Evolutionary conservation across 2,329 filamentous ascomycete species (phyloP).

Genomic region (Pezicula rhizophila): DNA sequence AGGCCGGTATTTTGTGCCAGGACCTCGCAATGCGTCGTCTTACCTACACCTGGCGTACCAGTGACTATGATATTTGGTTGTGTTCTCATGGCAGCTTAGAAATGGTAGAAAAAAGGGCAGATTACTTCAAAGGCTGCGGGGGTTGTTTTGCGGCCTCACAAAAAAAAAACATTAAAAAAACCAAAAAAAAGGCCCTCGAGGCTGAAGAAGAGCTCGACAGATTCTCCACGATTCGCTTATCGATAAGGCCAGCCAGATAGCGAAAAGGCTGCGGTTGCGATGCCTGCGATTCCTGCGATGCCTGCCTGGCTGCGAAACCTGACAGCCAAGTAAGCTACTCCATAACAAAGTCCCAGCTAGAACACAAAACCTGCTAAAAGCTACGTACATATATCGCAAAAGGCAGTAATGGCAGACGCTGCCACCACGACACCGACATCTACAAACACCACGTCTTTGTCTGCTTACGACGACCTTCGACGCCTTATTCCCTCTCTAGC

Average conservation of each 20-base stretch:
- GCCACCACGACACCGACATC: too few relatives aligned
- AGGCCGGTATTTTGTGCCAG: conserved; percentile 71
- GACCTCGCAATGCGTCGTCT: conserved; percentile 84
- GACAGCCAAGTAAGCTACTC: too few relatives aligned
- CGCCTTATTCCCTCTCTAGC: neutral
- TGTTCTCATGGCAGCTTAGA: conserved; percentile 32
- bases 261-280: too few relatives aligned
- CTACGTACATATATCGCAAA: neutral
- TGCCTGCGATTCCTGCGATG: too few relatives aligned
- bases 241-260: conserved; percentile 5
- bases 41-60: conserved; percentile 91
- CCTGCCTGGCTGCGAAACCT: too few relatives aligned
- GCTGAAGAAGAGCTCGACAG: neutral
- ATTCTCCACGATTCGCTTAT: neutral
- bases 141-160: neutral
- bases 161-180: too few relatives aligned
- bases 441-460: too few relatives aligned
- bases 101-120: neutral
- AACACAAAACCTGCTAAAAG: too few relatives aligned
- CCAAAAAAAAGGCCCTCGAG: neutral
- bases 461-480: neutral
- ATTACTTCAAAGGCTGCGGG: neutral
- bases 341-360: too few relatives aligned
- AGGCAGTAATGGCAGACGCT: too few relatives aligned
- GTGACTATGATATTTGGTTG: conserved; percentile 90